Conservation (phyloP, 441 rosid species). For the Populus hybrid region DNA sequence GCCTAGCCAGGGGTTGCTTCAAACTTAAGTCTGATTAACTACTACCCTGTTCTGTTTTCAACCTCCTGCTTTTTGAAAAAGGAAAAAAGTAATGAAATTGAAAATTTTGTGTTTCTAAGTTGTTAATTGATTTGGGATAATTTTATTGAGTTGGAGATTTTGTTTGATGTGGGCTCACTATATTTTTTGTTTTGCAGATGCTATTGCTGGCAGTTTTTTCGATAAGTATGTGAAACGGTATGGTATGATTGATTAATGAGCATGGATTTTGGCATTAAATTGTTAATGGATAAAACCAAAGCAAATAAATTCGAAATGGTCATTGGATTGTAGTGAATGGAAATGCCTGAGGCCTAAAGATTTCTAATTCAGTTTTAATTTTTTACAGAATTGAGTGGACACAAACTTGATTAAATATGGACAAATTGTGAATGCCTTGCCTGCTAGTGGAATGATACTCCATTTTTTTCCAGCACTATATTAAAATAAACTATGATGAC, state of each 20-base stretch:
- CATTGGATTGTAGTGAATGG: background rate
- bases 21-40: no score
- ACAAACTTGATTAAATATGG: background rate
- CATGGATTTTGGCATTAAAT: background rate
- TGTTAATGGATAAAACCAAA: background rate
- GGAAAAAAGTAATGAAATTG: background rate
- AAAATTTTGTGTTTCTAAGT: background rate
- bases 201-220: constrained; percentile 41
- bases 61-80: background rate
- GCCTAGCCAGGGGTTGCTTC: background rate
- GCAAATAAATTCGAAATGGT: background rate
- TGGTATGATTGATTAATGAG: constrained; percentile 26
- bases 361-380: background rate
- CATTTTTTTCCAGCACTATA: background rate
- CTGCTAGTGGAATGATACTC: background rate
- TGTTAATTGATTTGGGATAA: background rate
- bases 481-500: background rate
- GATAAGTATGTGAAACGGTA: constrained; percentile 80
- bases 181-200: constrained; percentile 44
- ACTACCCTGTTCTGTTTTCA: background rate
- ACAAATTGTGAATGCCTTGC: background rate
- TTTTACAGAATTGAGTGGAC: no score
- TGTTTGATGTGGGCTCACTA: background rate
- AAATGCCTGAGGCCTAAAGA: background rate
- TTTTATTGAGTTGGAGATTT: background rate